phyloP scores from a whole-genome alignment of 2,329 filamentous ascomycete genomes.

The Aspergillus sojae region DNA sequence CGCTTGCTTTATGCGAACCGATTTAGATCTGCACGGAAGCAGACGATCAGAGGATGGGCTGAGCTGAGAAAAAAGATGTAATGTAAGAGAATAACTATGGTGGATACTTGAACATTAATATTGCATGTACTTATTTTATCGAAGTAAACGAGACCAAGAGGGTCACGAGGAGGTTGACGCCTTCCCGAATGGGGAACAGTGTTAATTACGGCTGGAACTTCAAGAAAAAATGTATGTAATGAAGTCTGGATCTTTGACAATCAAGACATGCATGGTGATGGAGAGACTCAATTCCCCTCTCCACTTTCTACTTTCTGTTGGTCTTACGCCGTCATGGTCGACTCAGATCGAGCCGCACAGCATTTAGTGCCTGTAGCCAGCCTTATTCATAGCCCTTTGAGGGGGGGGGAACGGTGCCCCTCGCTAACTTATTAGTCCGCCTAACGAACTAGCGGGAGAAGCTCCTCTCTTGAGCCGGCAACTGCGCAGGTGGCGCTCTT shows the following conservation, averaged over 20 bases:
- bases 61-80: not conserved
- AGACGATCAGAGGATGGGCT: not conserved
- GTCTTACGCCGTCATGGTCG: not conserved
- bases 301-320: not conserved
- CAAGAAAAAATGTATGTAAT: not conserved
- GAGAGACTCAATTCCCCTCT: not conserved
- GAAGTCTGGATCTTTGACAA: not conserved
- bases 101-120: not conserved
- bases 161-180: not conserved
- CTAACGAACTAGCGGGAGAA: conserved; percentile 25
- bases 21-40: not conserved
- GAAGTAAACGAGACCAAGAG: not conserved
- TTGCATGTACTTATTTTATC: not conserved
- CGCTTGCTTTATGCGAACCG: not conserved
- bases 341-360: not conserved
- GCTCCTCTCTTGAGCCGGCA: conserved; percentile 15
- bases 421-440: conserved; percentile 13
- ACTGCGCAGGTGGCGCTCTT: conserved; percentile 24
- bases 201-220: not conserved
- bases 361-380: conserved; percentile 1
- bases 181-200: not conserved
- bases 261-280: not conserved
- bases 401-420: not conserved
- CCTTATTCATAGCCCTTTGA: not conserved
- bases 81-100: not conserved